Evolutionary conservation across 2,329 filamentous ascomycete species (phyloP).

Genomic region (Ascochyta fabae): DNA sequence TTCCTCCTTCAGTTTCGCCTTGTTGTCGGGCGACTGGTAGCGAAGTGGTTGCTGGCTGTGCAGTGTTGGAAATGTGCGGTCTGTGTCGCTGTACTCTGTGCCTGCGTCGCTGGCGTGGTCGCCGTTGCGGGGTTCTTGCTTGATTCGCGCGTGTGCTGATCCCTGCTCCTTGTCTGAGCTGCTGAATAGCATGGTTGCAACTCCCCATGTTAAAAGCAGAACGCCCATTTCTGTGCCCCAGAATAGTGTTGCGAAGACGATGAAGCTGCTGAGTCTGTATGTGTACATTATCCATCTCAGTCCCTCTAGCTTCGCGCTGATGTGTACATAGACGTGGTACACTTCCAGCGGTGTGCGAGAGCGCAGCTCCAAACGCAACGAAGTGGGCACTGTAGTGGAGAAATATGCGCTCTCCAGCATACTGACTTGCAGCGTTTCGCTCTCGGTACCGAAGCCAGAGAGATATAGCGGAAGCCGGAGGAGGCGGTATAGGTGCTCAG

Average conservation of each 20-base stretch:
- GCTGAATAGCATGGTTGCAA: constrained; percentile 55
- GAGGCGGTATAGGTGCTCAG: constrained; percentile 35
- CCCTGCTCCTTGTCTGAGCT: not conserved
- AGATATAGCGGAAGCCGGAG: constrained; percentile 69
- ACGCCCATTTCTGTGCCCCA: constrained; percentile 78
- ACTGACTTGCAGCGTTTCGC: constrained; percentile 66
- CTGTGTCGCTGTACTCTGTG: constrained; percentile 50
- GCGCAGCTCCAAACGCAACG: constrained; percentile 70
- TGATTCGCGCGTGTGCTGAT: constrained; percentile 13
- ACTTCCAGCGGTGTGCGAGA: constrained; percentile 75
- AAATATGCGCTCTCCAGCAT: constrained; percentile 81
- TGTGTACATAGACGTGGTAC: constrained; percentile 71
- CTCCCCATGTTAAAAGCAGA: constrained; percentile 69
- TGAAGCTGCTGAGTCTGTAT: constrained; percentile 72
- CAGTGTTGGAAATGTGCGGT: constrained; percentile 58
- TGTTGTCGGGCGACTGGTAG: constrained; percentile 33
- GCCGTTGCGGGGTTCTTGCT: constrained; percentile 14
- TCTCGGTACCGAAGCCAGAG: constrained; percentile 69
- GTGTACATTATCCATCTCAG: constrained; percentile 81
- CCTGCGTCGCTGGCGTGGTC: constrained; percentile 25
- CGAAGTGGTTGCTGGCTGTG: constrained; percentile 52
- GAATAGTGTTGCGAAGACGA: constrained; percentile 73
- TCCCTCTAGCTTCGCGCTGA: constrained; percentile 78
- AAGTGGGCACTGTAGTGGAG: constrained; percentile 60
- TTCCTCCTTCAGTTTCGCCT: constrained; percentile 32